Base-by-base conservation (phyloP, 306 rosid species). In the Vachellia pachyceras region DNA sequence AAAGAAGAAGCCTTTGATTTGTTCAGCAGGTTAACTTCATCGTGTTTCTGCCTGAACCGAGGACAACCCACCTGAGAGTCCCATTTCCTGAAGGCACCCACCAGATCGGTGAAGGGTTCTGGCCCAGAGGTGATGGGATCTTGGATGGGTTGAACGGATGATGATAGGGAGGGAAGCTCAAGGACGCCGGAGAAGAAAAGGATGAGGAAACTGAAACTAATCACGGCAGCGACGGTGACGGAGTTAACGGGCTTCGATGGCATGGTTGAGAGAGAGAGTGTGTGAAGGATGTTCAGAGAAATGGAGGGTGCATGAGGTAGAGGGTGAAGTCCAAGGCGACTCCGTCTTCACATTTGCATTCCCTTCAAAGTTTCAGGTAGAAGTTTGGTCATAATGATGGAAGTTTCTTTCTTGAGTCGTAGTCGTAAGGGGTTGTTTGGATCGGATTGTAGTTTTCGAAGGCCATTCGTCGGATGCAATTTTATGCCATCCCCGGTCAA, bases 51-150 rank as follows among this genome's bases (percentile, higher is more conserved):
- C 82, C 44, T 76, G 79, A 84, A 91, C 39, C 84, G 89, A 10
- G 80, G 71, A 47, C 93, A 91, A 20, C 93, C 89, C 60, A 91
- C 88, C 25, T 79, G 89, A 76, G 88, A 84, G 72, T 89, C 95
- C 95, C 95, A 91, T 77, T 82, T 83, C 84, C 81, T 72, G 74
- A 91, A 91, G 42, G 93, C 84, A 5, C 50, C 20, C 75, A 83
- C 37, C 86, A 91, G 83, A 64, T 84, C 74, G n/a, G 87, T 50
- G 73, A 89, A 91, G 3, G 93, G 85, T 45, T 89, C 85, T 0
- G 86, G 85, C 11, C 69, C 77, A 6, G 85, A 82, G 5, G 68
- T 52, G 35, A 12, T 69, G 40, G 84, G 72, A 69, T 83, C 83
- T 70, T 67, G 33, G 82, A 69, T 57, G 71, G 79, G 79, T 50